phyloP scores from a whole-genome alignment of 2,329 filamentous ascomycete genomes.

The Chalaropsis thielavioides region DNA sequence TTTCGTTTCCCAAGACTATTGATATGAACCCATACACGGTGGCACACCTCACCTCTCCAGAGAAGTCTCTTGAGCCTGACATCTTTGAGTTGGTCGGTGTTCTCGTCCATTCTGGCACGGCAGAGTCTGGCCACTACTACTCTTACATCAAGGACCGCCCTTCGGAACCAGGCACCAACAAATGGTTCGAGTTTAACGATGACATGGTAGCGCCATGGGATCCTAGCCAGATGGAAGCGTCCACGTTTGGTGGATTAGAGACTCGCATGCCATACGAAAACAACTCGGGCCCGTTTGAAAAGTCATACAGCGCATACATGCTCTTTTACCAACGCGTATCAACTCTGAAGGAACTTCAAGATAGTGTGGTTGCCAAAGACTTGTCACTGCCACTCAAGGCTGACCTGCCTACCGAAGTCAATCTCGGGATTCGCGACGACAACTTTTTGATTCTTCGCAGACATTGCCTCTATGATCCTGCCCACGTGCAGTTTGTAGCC shows the following conservation, averaged over 20 bases:
- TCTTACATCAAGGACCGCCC: conserved; percentile 81
- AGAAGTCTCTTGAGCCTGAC: conserved; percentile 46
- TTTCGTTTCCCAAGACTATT: conserved; percentile 69
- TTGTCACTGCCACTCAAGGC: conserved; percentile 29
- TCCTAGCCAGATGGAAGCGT: conserved; percentile 52
- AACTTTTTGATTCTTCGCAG: conserved; percentile 61
- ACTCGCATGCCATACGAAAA: conserved; percentile 34
- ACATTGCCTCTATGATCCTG: conserved; percentile 65
- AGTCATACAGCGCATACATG: conserved; percentile 87
- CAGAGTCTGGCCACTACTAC: conserved; percentile 93
- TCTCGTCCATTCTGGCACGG: conserved; percentile 81
- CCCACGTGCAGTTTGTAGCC: conserved; percentile 52
- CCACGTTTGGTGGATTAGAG: conserved; percentile 66
- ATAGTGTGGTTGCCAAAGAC: conserved; percentile 13
- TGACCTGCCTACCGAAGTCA: conserved; percentile 31
- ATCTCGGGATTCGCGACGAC: conserved; percentile 50
- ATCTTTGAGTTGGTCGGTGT: conserved; percentile 89
- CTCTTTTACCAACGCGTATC: conserved; percentile 83
- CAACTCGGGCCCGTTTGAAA: conserved; percentile 40
- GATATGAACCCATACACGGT: conserved; percentile 84
- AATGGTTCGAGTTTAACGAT: conserved; percentile 92
- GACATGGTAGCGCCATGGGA: conserved; percentile 68
- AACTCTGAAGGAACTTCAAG: conserved; percentile 38
- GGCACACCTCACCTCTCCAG: conserved; percentile 58
- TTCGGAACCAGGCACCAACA: conserved; percentile 30